These are phyloP conservation scores for Wickerhamomyces chaumierensis DNA, from an alignment of 805 yeast species.

Conservation along the genomic window DNA sequence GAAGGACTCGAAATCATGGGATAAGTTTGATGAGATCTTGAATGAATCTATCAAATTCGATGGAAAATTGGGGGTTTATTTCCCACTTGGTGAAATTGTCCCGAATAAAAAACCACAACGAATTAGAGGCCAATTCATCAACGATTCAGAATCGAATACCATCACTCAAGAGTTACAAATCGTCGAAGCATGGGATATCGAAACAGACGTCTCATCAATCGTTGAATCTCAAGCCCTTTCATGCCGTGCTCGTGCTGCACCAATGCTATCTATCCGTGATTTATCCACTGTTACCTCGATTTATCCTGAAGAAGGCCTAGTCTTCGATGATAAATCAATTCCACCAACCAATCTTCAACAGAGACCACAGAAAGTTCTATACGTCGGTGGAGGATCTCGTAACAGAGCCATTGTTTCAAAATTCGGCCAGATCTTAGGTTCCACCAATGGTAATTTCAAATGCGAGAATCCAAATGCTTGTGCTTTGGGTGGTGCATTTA, in stretches of 20 bases:
- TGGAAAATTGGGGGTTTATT: constrained; percentile 60
- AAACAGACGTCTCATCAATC: constrained; percentile 63
- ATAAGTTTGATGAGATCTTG: constrained; percentile 44
- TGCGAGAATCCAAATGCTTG: constrained; percentile 82
- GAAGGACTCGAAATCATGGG: constrained; percentile 41
- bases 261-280: constrained; percentile 41
- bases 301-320: constrained; percentile 6
- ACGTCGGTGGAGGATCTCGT: constrained; percentile 82
- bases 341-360: constrained; percentile 16
- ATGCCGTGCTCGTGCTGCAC: constrained; percentile 71
- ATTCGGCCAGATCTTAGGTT: constrained; percentile 61
- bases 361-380: constrained; percentile 59
- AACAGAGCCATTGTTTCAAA: constrained; percentile 57
- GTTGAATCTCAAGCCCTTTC: constrained; percentile 82
- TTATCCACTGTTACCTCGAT: neutral
- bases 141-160: constrained; percentile 15
- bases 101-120: constrained; percentile 68
- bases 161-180: constrained; percentile 19
- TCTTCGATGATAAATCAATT: constrained; percentile 24
- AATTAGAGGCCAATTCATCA: constrained; percentile 37
- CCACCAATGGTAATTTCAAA: constrained; percentile 47
- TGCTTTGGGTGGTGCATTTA: constrained; percentile 85
- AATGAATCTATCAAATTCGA: constrained; percentile 22
- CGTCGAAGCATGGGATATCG: constrained; percentile 34
- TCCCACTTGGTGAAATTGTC: constrained; percentile 85